Percentiles rank a stretch among this genome's conserved stretches.
Evolutionary conservation across 2,329 filamentous ascomycete genomes (phyloP).

Genomic region (Tolypocladium endophyticum): DNA sequence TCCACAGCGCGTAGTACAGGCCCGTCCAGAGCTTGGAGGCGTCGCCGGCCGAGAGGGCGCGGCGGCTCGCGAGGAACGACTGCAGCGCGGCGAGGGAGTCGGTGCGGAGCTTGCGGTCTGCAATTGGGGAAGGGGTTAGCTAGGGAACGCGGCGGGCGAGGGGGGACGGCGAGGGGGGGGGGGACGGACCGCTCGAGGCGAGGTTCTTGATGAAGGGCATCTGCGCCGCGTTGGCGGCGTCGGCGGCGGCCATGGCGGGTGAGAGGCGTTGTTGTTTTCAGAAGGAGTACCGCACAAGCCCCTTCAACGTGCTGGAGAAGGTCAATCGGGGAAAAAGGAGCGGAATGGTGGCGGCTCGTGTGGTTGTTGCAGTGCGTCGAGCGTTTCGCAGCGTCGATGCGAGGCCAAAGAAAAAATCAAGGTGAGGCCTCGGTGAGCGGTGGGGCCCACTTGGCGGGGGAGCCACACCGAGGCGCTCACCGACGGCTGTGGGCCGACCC

Average conservation of each 20-base stretch:
- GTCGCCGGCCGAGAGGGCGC: conserved; percentile 54
- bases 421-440: background rate
- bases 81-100: conserved; percentile 67
- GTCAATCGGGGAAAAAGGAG: background rate
- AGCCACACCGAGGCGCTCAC: background rate
- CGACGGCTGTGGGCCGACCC: background rate
- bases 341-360: too few relatives aligned
- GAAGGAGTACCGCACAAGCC: background rate
- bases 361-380: too few relatives aligned
- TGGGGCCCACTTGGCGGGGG: background rate
- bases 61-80: conserved; percentile 59
- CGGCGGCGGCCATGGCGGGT: conserved; percentile 11
- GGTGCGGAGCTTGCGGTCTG: conserved; percentile 70
- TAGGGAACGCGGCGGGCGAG: background rate
- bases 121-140: background rate
- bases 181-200: conserved; percentile 65
- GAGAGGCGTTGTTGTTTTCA: background rate
- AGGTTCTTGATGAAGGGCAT: conserved; percentile 76
- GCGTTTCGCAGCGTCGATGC: too few relatives aligned
- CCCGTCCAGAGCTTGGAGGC: conserved; percentile 89
- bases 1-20: conserved; percentile 87
- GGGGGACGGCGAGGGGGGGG: background rate
- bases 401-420: background rate
- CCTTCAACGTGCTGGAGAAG: background rate
- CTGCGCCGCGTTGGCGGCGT: conserved; percentile 25